Evolutionary conservation across 805 yeast species (phyloP), one percentile per base, ranked within the genome.

Genomic region (Kockiozyma suomiensis): DNA sequence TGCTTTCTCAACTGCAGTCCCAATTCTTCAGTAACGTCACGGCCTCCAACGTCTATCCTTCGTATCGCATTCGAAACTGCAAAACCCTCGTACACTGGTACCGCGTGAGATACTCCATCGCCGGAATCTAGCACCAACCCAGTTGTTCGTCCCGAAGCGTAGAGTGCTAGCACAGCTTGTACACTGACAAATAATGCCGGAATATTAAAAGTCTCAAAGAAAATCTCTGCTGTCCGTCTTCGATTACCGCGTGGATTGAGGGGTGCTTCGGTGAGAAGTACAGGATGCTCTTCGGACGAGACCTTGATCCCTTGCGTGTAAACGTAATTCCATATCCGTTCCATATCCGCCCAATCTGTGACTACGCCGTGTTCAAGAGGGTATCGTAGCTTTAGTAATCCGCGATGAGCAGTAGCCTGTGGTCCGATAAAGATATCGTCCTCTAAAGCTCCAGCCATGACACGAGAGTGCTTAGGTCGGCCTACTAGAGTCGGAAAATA

Each of bases 91-190:
- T 84, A 93, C 0, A 93, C 90, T 0, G 97, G 97, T 1, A 90
- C 96, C 7, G 88, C 80, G 69, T 88, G 92, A 41, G 88, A 82
- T 26, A 90, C 96, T 3, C 97, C 97, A 72, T 92, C 97, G 4
- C 97, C 97, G n/a, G 87, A 82, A 70, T 92, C 97, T 12, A 93
- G 70, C 2, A 90, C 96, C 40, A 90, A 82, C 1, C 97, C 98
- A 0, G 96, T 91, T 6, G 97, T 92, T 66, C 90, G 77, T 0
- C 97, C 98, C 4, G 89, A 81, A 0, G 97, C 91, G 74, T 93
- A 92, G 41, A 92, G 75, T 2, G 97, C 81, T 41, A 92, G 76
- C 10, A 91, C 91, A 0, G 96, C 93, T 66, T 87, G 93, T 50
- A 87, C 77, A 2, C 86, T 79, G 13, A 87, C 74, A 70, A 87